Evolutionary conservation across 805 yeast genomes (phyloP), one percentile per base, ranked within the genome.

Genomic region (Lipomyces kockii): DNA sequence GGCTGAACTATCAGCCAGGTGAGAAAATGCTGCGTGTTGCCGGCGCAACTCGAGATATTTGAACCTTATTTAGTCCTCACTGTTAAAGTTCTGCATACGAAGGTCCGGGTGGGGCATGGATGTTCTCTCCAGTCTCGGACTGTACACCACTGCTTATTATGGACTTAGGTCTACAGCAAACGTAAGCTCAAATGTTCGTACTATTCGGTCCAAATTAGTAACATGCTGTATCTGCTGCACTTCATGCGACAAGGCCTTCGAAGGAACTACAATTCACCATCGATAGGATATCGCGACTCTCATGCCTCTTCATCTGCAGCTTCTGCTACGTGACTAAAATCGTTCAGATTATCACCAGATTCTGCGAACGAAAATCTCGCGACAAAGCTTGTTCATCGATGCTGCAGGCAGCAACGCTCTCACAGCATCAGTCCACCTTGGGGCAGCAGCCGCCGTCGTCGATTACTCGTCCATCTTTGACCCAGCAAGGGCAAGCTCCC

Each of bases 101-200:
- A 37, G 8, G 22, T 4, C 20, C 5, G 22, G 22, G 22, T 43
- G 49, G 49, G 49, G n/a, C 49, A n/a, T 43, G 8, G 49, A n/a
- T 43, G 49, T 43, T 43, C 49, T 43, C 49, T 43, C 22, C 9
- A n/a, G 49, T n/a, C 49, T 43, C 1, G 22, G 8, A 5, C 9
- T 6, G 49, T 43, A 43, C 49, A 17, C 3, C 2, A n/a, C 11
- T 0, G 22, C 22, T 43, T 43, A 43, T 43, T 43, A 43, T 43
- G 49, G 49, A 2, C 3, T 1, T 0, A 17, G 6, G 1, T 7
- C 14, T n/a, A n/a, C 49, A 8, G 8, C 2, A 0, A 0, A 6
- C 0, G 1, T 0, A 0, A 17, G 20, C 14, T 22, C 14, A 2
- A 43, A 43, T 6, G 7, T 0, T 2, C 3, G 49, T n/a, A n/a